Evolutionary conservation across 2,329 filamentous ascomycete genomes (phyloP), one percentile per base, ranked within the genome.

Genomic region (Neurospora sp.): DNA sequence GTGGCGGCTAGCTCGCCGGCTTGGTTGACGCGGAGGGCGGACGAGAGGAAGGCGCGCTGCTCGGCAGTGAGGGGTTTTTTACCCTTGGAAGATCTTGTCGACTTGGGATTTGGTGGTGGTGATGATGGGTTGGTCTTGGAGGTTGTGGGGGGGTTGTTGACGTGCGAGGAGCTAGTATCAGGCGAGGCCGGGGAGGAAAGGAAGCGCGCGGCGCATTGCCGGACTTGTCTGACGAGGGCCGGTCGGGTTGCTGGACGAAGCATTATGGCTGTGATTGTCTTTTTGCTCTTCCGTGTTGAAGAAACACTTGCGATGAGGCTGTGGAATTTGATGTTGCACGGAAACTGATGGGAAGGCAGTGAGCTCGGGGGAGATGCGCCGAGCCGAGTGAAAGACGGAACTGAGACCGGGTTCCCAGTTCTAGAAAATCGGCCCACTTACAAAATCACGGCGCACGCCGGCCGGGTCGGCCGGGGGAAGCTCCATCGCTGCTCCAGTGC

Each of bases 1-100:
- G 93, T 95, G 38, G 96, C 96, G 69, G 96, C 96, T n/a, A 99
- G 88, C 82, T 99, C 96, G 78, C 96, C 96, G 33, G 96, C 93
- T 82, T 99, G 96, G 81, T 99, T 98, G 70, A 99, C 96, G 72
- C 96, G 93, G 38, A 98, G 89, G 72, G 66, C 70, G 33, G 73
- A 73, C 69, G 71, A 73, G 68, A 73, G 75, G 76, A 91, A 96
- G 70, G 90, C 85, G 71, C 88, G 86, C 77, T 97, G 93, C 71
- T 88, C 84, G 73, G 86, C 81, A 38, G 89, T 92, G 66, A 96
- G 83, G 10, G 89, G 85, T 78, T 90, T 88, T 71, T 78, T 82
- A 75, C 40, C 42, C 23, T 81, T 82, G 68, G 67, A 75, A 33
- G 73, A 72, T 68, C 71, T 78, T 68, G 67, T 72, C 74, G 68